Evolutionary conservation across 2,329 filamentous ascomycete genomes (phyloP).

Genomic region (Coniochaeta sp.): DNA sequence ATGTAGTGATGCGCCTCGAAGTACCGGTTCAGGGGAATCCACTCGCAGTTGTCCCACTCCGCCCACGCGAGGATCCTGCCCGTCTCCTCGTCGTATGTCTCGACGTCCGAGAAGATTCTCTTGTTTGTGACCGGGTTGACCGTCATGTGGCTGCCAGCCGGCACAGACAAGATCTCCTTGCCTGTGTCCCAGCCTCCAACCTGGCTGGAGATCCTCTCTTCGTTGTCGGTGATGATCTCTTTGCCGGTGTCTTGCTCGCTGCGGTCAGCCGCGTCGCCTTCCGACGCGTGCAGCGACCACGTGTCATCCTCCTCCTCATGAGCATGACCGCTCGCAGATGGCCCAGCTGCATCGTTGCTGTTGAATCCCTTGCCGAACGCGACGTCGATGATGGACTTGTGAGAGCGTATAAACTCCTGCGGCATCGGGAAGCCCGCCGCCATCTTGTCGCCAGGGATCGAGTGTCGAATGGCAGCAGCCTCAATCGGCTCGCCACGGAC

Average conservation of each 20-base stretch:
- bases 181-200: slow-evolving; percentile 1
- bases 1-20: neutral
- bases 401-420: neutral
- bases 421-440: neutral
- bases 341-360: neutral
- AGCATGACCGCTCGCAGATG: neutral
- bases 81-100: neutral
- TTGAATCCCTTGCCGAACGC: neutral
- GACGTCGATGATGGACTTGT: neutral
- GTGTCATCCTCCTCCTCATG: neutral
- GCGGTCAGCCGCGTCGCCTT: neutral
- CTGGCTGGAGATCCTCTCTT: neutral
- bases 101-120: neutral
- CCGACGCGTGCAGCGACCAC: neutral
- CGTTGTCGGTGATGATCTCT: neutral
- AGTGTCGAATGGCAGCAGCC: neutral
- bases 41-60: neutral
- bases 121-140: neutral
- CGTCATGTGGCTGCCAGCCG: neutral
- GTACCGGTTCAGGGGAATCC: neutral
- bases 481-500: slow-evolving; percentile 1
- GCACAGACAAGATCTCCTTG: slow-evolving; percentile 2
- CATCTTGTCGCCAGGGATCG: neutral
- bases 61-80: slow-evolving; percentile 1
- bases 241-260: neutral